phyloP scores from a whole-genome alignment of 2,329 filamentous ascomycete species.

The Fusarium caatingaense region DNA sequence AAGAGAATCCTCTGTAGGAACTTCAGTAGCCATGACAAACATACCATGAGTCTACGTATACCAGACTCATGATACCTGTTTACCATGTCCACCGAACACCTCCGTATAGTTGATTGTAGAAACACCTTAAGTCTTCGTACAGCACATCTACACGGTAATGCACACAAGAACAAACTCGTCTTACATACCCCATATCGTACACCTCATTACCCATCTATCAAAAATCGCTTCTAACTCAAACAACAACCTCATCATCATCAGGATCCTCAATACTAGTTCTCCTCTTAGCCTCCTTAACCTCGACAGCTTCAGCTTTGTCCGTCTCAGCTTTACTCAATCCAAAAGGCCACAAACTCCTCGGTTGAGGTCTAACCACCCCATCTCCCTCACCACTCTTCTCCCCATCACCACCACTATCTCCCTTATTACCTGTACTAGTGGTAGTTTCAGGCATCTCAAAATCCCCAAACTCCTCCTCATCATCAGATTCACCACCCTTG shows the following conservation, averaged over 20 bases:
- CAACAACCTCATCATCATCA: conserved; percentile 64
- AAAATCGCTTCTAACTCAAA: conserved; percentile 37
- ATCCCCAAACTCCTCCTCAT: conserved; percentile 74
- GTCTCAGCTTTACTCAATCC: conserved; percentile 55
- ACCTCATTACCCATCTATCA: conserved; percentile 29
- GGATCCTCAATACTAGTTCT: conserved; percentile 70
- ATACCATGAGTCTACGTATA: no score
- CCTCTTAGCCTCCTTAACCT: conserved; percentile 64
- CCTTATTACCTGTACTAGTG: no score
- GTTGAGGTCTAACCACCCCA: conserved; percentile 64
- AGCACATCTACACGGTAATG: no score
- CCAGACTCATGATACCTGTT: no score
- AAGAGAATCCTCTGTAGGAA: neutral
- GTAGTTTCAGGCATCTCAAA: conserved; percentile 67
- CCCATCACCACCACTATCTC: conserved; percentile 57
- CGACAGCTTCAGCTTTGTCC: conserved; percentile 56
- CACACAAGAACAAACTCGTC: neutral
- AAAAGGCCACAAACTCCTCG: conserved; percentile 70
- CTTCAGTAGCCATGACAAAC: neutral
- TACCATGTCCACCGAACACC: no score
- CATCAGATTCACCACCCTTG: conserved; percentile 61
- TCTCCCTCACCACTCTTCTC: conserved; percentile 51
- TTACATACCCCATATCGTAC: conserved; percentile 27
- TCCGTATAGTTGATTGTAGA: no score
- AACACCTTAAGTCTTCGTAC: no score